Conservation (phyloP, 2,329 filamentous ascomycete genomes). For the Epichloe gansuensis region DNA sequence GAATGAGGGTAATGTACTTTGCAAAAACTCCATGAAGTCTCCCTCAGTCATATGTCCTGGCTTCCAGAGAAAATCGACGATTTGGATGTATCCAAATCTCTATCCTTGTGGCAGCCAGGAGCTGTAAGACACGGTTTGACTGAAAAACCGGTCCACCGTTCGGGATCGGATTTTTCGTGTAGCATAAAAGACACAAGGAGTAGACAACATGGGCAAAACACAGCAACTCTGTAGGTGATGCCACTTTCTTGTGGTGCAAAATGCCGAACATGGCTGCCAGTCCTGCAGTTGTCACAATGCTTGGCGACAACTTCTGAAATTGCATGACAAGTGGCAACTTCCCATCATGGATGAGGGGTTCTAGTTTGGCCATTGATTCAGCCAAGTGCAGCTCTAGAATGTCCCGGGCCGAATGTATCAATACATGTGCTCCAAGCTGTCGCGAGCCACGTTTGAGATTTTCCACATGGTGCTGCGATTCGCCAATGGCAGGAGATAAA, state of each 20-base stretch:
- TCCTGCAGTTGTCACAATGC: constrained; percentile 28
- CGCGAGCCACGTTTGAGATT: constrained; percentile 12
- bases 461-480: constrained; percentile 8
- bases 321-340: constrained; percentile 29
- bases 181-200: constrained; percentile 36
- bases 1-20: constrained; percentile 8
- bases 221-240: constrained; percentile 31
- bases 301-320: constrained; percentile 27
- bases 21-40: constrained; percentile 18
- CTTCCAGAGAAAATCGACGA: constrained; percentile 37
- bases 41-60: constrained; percentile 22
- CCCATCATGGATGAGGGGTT: constrained; percentile 23
- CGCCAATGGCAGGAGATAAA: constrained; percentile 4
- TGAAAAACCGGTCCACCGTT: constrained; percentile 30
- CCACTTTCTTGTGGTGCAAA: constrained; percentile 24
- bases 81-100: constrained; percentile 27
- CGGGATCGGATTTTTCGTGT: constrained; percentile 27
- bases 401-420: constrained; percentile 34
- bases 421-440: constrained; percentile 14
- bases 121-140: constrained; percentile 34
- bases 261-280: constrained; percentile 29
- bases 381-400: constrained; percentile 33
- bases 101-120: constrained; percentile 26
- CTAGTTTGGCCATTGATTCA: constrained; percentile 27
- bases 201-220: constrained; percentile 42